Conservation (phyloP, 371 early-diverging fungal species). For the Mortierella sp. region DNA sequence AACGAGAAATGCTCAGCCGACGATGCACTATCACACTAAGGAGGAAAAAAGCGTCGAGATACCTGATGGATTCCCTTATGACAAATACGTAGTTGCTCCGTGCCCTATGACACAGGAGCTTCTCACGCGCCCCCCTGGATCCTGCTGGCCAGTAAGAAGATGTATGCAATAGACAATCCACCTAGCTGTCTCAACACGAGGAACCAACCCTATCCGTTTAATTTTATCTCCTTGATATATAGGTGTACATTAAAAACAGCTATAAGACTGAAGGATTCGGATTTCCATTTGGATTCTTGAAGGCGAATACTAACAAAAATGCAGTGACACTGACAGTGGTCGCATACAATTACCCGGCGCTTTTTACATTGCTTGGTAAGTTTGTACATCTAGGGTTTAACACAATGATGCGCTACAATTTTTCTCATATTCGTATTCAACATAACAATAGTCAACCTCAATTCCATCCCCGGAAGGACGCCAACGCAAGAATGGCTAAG, state of each 20-base stretch:
- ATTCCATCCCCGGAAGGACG: constrained; percentile 31
- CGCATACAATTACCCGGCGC: constrained; percentile 77
- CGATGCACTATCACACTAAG: constrained; percentile 62
- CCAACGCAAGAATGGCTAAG: constrained; percentile 61
- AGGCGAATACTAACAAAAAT: constrained; percentile 67
- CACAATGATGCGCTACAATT: not conserved
- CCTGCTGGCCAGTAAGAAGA: constrained; percentile 50
- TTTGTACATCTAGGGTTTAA: not conserved
- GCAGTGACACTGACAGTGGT: constrained; percentile 76
- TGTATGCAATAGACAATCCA: not conserved
- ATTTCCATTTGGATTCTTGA: constrained; percentile 78
- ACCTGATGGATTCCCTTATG: constrained; percentile 75
- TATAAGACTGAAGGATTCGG: constrained; percentile 66
- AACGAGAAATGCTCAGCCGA: constrained; percentile 69
- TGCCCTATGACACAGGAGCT: constrained; percentile 66
- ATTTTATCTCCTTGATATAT: not conserved
- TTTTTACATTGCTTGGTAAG: constrained; percentile 70
- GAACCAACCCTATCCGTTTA: not conserved
- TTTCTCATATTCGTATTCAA: not conserved
- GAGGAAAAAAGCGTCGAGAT: constrained; percentile 64
- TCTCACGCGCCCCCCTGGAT: constrained; percentile 57
- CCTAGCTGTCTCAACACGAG: not conserved
- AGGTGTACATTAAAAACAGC: constrained; percentile 71
- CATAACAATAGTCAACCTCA: constrained; percentile 21
- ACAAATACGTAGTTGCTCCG: constrained; percentile 73